Conservation (phyloP, 495 filamentous ascomycete genomes). For the Penicillium goetzii region DNA sequence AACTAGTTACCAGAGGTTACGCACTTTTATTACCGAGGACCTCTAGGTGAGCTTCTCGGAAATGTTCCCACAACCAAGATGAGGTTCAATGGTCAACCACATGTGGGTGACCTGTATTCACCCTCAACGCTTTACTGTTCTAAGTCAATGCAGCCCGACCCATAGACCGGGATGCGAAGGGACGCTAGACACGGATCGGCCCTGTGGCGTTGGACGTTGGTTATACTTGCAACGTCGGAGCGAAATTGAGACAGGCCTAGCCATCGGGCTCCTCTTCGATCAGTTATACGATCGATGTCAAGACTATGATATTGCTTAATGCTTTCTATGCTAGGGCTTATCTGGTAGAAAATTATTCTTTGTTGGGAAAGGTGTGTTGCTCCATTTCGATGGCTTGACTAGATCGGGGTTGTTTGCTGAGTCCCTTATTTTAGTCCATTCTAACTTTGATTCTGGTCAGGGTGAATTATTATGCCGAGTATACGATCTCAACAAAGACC, state of each 20-base stretch:
- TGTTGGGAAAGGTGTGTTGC: not conserved
- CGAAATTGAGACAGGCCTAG: not conserved
- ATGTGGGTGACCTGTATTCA: too few relatives aligned
- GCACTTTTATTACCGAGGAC: too few relatives aligned
- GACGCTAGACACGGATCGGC: slow-evolving; percentile 21
- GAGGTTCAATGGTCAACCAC: too few relatives aligned
- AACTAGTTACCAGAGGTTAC: too few relatives aligned
- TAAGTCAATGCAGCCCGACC: slow-evolving; percentile 21
- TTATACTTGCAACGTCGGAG: not conserved
- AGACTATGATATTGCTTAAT: not conserved
- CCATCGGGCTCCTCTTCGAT: not conserved
- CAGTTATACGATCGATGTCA: not conserved
- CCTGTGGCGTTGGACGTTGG: slow-evolving; percentile 1
- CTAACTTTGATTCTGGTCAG: not conserved
- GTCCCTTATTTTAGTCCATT: not conserved
- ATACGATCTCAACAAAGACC: not conserved
- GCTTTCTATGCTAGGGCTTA: slow-evolving; percentile 4
- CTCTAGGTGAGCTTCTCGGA: too few relatives aligned
- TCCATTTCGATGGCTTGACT: not conserved
- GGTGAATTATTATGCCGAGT: not conserved
- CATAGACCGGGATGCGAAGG: slow-evolving; percentile 15
- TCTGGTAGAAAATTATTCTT: not conserved
- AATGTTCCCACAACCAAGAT: too few relatives aligned
- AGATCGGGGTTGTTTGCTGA: not conserved
- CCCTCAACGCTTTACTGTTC: slow-evolving; percentile 10